Evolutionary conservation across 192 early-diverging fungal genomes (phyloP), one percentile per base, ranked within the genome.

Genomic region (Thoreauomyces humboldtii): DNA sequence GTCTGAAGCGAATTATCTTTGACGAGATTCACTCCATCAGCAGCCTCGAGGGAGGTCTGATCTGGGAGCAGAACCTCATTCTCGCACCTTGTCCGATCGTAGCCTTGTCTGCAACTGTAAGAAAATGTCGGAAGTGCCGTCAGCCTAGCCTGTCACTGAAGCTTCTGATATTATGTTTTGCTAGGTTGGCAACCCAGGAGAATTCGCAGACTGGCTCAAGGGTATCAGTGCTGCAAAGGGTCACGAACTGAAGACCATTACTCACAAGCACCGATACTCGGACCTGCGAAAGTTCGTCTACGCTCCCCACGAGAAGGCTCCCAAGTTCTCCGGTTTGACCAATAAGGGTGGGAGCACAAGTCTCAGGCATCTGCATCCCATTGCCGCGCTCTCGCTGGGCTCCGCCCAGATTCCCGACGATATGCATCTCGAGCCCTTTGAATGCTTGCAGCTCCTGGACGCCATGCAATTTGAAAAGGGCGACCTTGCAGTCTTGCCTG

Each of bases 1-100:
- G 67, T 25, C 51, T 80, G 27, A 55, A 63, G n/a, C 50, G 77
- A 6, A 79, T 79, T 22, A 79, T 79, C 43, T 77, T 79, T 65
- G 77, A 79, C 63, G 77, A 79, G 54, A 59, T 79, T 35, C 63
- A 55, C 36, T 41, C 27, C 17, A 35, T 61, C 15, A 41, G 35
- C 11, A 62, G 73, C 33, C 4, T 65, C 17, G 65, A 63, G 7
- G 61, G 45, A 0, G 77, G 76, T 29, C 34, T 36, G 12, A 22
- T 75, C 47, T 78, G 76, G 76, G 77, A 78, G 57, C 76, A 71
- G 41, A 51, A 68, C 21, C 33, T 78, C 11, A 31, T 77, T 14
- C 35, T 77, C 7, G n/a, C 72, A 7, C 63, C 70, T 38, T 73
- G 63, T 32, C 76, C 77, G 4, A 77, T 78, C 38, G 41, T 78